Evolutionary conservation across 495 filamentous ascomycete species (phyloP).

Genomic region (Chaetomium cochliodes): DNA sequence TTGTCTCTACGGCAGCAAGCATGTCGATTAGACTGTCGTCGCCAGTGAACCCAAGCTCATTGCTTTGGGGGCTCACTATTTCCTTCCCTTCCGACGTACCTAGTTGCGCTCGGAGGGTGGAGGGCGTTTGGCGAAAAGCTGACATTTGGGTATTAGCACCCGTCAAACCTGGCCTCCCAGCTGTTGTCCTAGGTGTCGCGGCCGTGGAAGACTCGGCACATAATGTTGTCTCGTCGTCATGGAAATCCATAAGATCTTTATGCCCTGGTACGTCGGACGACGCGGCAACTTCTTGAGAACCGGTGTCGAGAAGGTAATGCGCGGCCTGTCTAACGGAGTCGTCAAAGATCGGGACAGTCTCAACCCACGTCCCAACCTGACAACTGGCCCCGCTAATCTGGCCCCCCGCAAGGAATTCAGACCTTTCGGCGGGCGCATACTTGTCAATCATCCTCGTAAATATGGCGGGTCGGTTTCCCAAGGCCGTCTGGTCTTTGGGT

Average conservation of each 20-base stretch:
- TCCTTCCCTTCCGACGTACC: not conserved
- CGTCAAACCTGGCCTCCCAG: not conserved
- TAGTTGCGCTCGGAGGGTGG: not conserved
- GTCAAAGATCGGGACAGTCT: not conserved
- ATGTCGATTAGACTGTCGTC: conserved; percentile 15
- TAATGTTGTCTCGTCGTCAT: not conserved
- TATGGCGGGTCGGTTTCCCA: conserved; percentile 11
- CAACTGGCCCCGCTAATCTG: not conserved
- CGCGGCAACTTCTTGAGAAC: not conserved
- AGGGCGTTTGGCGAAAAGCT: not conserved
- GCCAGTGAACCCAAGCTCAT: not conserved
- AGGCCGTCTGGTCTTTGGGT: not conserved
- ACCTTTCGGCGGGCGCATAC: not conserved
- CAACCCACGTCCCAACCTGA: conserved; percentile 17
- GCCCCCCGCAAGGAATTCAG: no score
- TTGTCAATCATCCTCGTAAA: not conserved
- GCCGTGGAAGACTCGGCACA: no score
- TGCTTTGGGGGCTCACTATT: not conserved
- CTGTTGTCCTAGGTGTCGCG: not conserved
- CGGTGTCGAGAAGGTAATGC: not conserved
- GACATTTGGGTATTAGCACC: not conserved
- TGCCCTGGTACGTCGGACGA: not conserved
- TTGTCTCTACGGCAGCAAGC: not conserved
- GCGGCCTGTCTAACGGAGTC: not conserved
- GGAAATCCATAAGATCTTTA: not conserved